Evolutionary conservation across 2,329 filamentous ascomycete genomes (phyloP).

Genomic region (Cercospora sp.): DNA sequence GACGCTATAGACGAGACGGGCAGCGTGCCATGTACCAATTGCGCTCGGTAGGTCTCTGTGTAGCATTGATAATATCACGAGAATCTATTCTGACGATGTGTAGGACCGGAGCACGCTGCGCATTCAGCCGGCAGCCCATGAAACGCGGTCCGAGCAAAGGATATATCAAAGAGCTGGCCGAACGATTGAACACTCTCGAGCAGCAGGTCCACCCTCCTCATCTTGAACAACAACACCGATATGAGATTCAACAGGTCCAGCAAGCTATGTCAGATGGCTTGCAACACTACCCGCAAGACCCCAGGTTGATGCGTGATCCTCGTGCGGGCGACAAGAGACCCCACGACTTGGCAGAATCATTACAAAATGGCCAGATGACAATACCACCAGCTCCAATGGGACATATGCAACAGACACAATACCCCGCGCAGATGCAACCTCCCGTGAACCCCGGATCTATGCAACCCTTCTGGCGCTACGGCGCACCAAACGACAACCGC

Average conservation of each 20-base stretch:
- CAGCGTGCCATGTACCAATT: conserved; percentile 76
- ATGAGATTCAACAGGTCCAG: conserved; percentile 37
- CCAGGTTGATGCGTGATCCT: conserved; percentile 28
- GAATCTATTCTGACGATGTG: neutral
- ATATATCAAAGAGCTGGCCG: conserved; percentile 89
- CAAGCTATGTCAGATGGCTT: conserved; percentile 32
- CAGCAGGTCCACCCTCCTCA: conserved; percentile 60
- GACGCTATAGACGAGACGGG: conserved; percentile 75
- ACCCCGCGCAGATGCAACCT: conserved; percentile 14
- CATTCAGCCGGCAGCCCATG: conserved; percentile 84
- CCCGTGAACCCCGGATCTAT: conserved; percentile 17
- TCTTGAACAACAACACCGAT: conserved; percentile 32
- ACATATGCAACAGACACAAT: conserved; percentile 19
- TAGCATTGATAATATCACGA: neutral
- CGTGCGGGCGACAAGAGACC: conserved; percentile 37
- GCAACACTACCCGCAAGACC: conserved; percentile 19
- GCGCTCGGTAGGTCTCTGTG: conserved; percentile 40
- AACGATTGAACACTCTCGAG: conserved; percentile 79
- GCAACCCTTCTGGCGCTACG: conserved; percentile 31
- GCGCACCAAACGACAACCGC: conserved; percentile 26
- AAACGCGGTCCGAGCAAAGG: conserved; percentile 81
- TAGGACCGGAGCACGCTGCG: conserved; percentile 66
- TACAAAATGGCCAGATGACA: conserved; percentile 25
- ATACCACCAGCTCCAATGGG: conserved; percentile 15
- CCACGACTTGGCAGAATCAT: conserved; percentile 32